Conservation (phyloP, 2,329 filamentous ascomycete species). For the Huntiella omanensis region DNA sequence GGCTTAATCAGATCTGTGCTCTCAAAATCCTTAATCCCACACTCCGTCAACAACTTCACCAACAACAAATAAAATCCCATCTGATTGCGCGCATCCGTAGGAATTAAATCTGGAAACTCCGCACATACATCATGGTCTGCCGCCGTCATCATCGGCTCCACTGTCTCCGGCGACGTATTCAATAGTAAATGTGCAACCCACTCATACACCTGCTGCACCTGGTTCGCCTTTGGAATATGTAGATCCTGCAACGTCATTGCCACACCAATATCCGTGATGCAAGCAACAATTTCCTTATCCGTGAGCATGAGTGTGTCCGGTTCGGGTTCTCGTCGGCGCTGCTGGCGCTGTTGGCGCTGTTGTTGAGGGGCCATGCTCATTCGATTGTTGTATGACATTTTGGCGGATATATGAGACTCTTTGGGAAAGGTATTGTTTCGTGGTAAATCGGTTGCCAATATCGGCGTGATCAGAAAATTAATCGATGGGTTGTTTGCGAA, state of each 20-base stretch:
- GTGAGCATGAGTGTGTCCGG: conserved; percentile 42
- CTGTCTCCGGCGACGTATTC: conserved; percentile 80
- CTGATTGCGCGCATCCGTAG: conserved; percentile 73
- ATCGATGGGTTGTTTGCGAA: no score
- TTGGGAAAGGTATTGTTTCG: no score
- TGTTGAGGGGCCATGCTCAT: conserved; percentile 40
- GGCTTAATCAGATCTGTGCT: conserved; percentile 85
- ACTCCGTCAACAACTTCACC: conserved; percentile 62
- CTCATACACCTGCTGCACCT: conserved; percentile 95
- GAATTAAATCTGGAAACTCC: conserved; percentile 68
- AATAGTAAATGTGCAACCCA: conserved; percentile 90
- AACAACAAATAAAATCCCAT: conserved; percentile 90
- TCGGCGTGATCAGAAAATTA: no score
- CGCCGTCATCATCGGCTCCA: conserved; percentile 87
- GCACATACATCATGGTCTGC: conserved; percentile 75
- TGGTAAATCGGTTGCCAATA: no score
- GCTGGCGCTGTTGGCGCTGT: conserved; percentile 31
- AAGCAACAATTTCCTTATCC: conserved; percentile 75
- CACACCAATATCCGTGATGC: conserved; percentile 92
- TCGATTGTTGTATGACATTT: conserved; percentile 39
- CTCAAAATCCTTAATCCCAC: conserved; percentile 81
- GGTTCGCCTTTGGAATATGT: conserved; percentile 80
- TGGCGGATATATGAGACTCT: not conserved
- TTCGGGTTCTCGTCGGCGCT: conserved; percentile 33
- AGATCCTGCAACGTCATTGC: conserved; percentile 72